Evolutionary conservation across 768 basidiomycete species (phyloP), one percentile per base, ranked within the genome.

Genomic region (Phanerochaete sordida): DNA sequence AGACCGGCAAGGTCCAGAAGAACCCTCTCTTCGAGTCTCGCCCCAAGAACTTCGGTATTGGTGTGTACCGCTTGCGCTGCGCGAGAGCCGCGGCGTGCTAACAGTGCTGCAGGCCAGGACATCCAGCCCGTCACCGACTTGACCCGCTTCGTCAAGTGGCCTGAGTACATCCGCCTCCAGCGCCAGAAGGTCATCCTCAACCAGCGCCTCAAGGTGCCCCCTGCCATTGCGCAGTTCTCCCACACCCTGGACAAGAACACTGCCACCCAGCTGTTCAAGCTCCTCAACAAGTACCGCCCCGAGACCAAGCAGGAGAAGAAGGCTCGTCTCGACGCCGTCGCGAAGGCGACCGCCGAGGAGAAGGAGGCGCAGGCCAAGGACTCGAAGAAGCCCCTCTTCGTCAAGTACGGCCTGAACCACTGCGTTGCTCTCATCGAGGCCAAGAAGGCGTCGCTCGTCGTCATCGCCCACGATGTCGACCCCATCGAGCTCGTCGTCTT

Each of bases 221-320:
- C 96, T 43, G 93, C 96, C 67, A 95, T 99, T 69, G 92, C 95
- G 50, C 96, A 99, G 75, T 98, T 98, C 83, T 86, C 88, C n/a
- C 84, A 90, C 80, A 95, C 95, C 47, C 82, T 99, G 72, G 96
- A 99, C 85, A 98, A 97, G 86, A 98, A 98, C 84, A 98, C 95
- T 53, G 96, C 96, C 23, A 95, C 92, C 30, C 95, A 98, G 76
- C 78, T 98, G 62, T 98, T 98, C 88, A 95, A 96, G 79, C 87
- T 99, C 62, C 76, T 98, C 49, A 96, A 99, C 87, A 98, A 98
- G 84, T 93, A 95, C 78, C 87, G 91, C 63, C 92, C 93, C 9
- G 94, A 95, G 83, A 87, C 87, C 62, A 96, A 93, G 82, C 86
- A 87, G 73, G 95, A 98, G 84, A 98, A 99, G 87, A 95, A 95